phyloP scores from a whole-genome alignment of 2,329 filamentous ascomycete genomes.

The Ustilaginoidea virens region DNA sequence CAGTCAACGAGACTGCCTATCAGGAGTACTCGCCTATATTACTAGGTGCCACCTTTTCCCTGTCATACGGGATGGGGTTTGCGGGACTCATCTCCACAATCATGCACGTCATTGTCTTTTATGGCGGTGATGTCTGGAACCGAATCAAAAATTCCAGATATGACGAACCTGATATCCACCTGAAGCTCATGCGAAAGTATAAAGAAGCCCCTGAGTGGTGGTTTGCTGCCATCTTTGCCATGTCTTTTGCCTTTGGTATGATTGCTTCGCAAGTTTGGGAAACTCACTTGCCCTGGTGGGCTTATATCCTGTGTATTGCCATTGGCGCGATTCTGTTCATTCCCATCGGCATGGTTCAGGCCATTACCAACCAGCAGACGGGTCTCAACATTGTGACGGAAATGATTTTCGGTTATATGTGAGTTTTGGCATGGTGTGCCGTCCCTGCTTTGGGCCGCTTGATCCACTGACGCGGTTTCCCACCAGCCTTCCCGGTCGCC shows the following conservation, averaged over 20 bases:
- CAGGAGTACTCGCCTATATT: slow-evolving; percentile 37
- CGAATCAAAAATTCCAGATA: slow-evolving; percentile 5
- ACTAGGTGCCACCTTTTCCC: slow-evolving; percentile 34
- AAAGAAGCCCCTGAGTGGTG: slow-evolving; percentile 38
- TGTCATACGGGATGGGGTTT: slow-evolving; percentile 40
- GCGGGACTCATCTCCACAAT: slow-evolving; percentile 36
- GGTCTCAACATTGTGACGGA: slow-evolving; percentile 31
- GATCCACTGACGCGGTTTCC: neutral
- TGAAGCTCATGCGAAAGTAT: slow-evolving; percentile 39
- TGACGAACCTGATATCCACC: slow-evolving; percentile 29
- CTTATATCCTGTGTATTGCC: slow-evolving; percentile 19
- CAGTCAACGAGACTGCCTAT: slow-evolving; percentile 39
- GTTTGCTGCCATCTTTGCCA: slow-evolving; percentile 28
- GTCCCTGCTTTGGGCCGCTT: neutral
- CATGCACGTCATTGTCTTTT: slow-evolving; percentile 32
- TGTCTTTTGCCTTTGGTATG: slow-evolving; percentile 30
- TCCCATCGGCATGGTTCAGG: slow-evolving; percentile 26
- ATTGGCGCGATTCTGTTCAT: slow-evolving; percentile 23
- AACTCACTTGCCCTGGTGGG: slow-evolving; percentile 27
- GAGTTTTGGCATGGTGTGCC: neutral
- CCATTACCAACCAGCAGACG: slow-evolving; percentile 29
- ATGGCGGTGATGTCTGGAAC: slow-evolving; percentile 29
- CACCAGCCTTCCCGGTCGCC: slow-evolving; percentile 20
- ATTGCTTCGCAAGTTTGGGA: slow-evolving; percentile 16
- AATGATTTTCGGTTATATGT: slow-evolving; percentile 30